phyloP scores from a whole-genome alignment of 345 rosid genomes.

The Pistacia vera region DNA sequence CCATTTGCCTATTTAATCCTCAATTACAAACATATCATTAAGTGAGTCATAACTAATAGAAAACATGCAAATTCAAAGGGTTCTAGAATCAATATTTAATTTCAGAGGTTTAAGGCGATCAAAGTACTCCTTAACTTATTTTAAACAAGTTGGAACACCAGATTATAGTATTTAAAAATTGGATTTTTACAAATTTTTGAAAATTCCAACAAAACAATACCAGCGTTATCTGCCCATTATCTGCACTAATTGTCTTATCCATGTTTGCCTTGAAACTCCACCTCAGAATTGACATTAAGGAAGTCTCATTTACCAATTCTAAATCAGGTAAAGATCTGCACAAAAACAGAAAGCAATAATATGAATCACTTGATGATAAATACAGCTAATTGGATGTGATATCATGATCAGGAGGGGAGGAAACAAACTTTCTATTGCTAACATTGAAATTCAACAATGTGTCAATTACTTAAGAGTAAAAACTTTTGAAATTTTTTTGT shows the following conservation, averaged over 20 bases:
- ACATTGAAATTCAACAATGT: background rate
- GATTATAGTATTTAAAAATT: background rate
- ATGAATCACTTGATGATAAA: constrained; percentile 15
- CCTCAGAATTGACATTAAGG: constrained; percentile 48
- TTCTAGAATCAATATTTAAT: background rate
- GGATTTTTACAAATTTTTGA: background rate
- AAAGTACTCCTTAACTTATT: background rate
- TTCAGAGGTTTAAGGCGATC: background rate
- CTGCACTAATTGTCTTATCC: constrained; percentile 47
- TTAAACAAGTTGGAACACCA: background rate
- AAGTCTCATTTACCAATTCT: constrained; percentile 48
- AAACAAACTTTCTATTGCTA: background rate
- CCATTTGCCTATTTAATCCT: constrained; percentile 44
- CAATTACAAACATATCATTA: constrained; percentile 6
- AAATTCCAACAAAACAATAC: constrained; percentile 25
- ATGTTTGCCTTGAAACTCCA: constrained; percentile 60
- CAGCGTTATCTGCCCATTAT: constrained; percentile 44
- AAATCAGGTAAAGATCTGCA: constrained; percentile 56
- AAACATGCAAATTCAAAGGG: background rate
- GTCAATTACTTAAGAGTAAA: constrained; percentile 2
- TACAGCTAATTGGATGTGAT: background rate
- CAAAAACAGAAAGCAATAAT: constrained; percentile 1
- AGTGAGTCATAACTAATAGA: constrained; percentile 5
- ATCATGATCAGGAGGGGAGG: background rate
- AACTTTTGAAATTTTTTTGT: background rate